A percentile compares a stretch with the other conserved stretches of the same genome.
phyloP scores from a whole-genome alignment of 1,284 basidiomycete genomes.

The Sanghuangporus sanghuang region DNA sequence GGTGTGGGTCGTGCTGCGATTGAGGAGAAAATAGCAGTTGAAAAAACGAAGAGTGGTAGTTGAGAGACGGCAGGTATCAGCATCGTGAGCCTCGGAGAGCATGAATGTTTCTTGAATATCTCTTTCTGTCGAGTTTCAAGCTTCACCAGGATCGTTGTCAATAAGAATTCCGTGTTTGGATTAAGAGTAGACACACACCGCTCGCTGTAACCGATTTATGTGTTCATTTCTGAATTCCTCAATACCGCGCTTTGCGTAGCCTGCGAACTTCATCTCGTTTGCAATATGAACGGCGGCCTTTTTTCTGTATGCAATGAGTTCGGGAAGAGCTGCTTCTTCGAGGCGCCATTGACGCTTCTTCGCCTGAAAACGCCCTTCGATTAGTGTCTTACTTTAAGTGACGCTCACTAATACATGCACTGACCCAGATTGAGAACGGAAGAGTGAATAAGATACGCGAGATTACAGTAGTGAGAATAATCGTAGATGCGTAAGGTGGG shows the following conservation, averaged over 20 bases:
- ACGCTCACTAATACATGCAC: slow-evolving; percentile 21
- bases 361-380: slow-evolving; percentile 37
- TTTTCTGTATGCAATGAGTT: slow-evolving; percentile 51
- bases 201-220: slow-evolving; percentile 34
- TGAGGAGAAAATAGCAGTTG: slow-evolving; percentile 54
- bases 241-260: slow-evolving; percentile 45
- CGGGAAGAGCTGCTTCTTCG: slow-evolving; percentile 66
- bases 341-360: slow-evolving; percentile 58
- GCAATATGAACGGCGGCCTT: slow-evolving; percentile 47
- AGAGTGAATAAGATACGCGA: slow-evolving; percentile 63
- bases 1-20: slow-evolving; percentile 54
- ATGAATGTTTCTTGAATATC: slow-evolving; percentile 52
- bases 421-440: slow-evolving; percentile 79
- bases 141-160: slow-evolving; percentile 31
- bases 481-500: slow-evolving; percentile 71
- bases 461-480: slow-evolving; percentile 68
- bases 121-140: slow-evolving; percentile 50
- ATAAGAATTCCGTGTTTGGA: not conserved
- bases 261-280: slow-evolving; percentile 52
- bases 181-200: slow-evolving; percentile 15
- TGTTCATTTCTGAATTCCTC: slow-evolving; percentile 46
- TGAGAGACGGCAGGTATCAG: slow-evolving; percentile 60
- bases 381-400: not conserved
- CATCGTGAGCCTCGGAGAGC: slow-evolving; percentile 56
- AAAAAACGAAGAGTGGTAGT: slow-evolving; percentile 66